Conservation (phyloP, 2,329 filamentous ascomycete species). For the Aschersonia sp. region DNA sequence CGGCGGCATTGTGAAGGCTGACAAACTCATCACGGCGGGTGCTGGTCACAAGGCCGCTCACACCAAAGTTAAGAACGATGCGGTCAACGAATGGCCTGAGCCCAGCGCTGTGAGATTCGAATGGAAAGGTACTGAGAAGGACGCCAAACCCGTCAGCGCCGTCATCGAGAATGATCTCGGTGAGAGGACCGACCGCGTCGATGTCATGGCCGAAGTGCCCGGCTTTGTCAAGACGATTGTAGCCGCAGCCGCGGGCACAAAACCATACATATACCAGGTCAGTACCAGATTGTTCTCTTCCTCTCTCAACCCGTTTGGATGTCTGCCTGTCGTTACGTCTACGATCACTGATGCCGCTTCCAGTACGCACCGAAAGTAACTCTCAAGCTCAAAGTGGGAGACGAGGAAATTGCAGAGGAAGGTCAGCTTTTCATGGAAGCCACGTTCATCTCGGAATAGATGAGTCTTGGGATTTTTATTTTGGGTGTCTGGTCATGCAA, state of each 20-base stretch:
- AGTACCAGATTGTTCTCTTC: conserved; percentile 10
- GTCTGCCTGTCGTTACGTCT: neutral
- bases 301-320: neutral
- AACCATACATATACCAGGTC: conserved; percentile 96
- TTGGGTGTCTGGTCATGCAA: neutral
- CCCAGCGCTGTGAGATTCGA: conserved; percentile 60
- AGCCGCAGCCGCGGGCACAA: conserved; percentile 74
- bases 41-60: conserved; percentile 52
- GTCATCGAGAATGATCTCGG: conserved; percentile 56
- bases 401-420: conserved; percentile 62
- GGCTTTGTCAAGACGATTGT: conserved; percentile 93
- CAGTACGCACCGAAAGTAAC: conserved; percentile 60
- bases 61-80: conserved; percentile 53
- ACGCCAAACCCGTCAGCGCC: conserved; percentile 59
- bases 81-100: conserved; percentile 77
- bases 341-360: neutral
- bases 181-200: conserved; percentile 58
- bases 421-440: conserved; percentile 76
- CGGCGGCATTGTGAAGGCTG: conserved; percentile 68
- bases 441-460: conserved; percentile 72
- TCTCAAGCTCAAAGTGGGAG: conserved; percentile 75
- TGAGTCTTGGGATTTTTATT: neutral
- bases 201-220: conserved; percentile 93
- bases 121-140: conserved; percentile 67
- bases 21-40: conserved; percentile 63